Conservation (phyloP, 2,329 filamentous ascomycete species). For the Exserohilum turcica region DNA sequence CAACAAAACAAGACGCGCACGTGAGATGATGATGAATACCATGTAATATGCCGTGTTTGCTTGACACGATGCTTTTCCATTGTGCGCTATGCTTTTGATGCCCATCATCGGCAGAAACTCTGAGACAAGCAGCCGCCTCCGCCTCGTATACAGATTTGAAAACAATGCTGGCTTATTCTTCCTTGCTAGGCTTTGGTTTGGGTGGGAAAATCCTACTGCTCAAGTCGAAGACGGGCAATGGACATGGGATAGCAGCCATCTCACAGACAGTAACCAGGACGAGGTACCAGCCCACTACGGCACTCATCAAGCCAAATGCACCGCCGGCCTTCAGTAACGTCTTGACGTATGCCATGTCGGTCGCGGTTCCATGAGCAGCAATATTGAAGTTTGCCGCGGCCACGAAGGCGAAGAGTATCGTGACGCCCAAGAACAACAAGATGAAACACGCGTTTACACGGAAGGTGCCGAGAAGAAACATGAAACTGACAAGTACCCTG, state of each 20-base stretch:
- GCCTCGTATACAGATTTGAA: neutral
- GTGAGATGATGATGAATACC: slow-evolving; percentile 2
- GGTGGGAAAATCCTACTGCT: slow-evolving; percentile 26
- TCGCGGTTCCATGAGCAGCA: slow-evolving; percentile 13
- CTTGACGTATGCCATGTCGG: slow-evolving; percentile 20
- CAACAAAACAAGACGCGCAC: neutral
- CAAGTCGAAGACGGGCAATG: slow-evolving; percentile 25
- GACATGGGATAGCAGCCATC: slow-evolving; percentile 27
- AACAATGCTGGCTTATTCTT: neutral
- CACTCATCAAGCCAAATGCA: slow-evolving; percentile 23
- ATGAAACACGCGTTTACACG: slow-evolving; percentile 28
- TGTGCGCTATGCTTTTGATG: neutral
- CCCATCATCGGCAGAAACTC: neutral
- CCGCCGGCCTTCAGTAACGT: slow-evolving; percentile 22
- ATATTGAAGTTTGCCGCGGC: slow-evolving; percentile 24
- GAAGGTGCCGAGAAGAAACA: slow-evolving; percentile 26
- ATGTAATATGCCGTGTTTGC: neutral
- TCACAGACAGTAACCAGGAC: slow-evolving; percentile 25
- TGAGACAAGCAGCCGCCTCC: neutral
- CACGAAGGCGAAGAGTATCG: slow-evolving; percentile 27
- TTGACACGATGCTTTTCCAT: too few species aligned
- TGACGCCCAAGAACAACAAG: slow-evolving; percentile 22
- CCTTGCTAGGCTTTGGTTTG: slow-evolving; percentile 2
- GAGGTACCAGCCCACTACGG: slow-evolving; percentile 26
- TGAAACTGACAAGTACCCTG: slow-evolving; percentile 25